Evolutionary conservation across 2,329 filamentous ascomycete genomes (phyloP), one percentile per base, ranked within the genome.

Genomic region (Fusarium multiceps): DNA sequence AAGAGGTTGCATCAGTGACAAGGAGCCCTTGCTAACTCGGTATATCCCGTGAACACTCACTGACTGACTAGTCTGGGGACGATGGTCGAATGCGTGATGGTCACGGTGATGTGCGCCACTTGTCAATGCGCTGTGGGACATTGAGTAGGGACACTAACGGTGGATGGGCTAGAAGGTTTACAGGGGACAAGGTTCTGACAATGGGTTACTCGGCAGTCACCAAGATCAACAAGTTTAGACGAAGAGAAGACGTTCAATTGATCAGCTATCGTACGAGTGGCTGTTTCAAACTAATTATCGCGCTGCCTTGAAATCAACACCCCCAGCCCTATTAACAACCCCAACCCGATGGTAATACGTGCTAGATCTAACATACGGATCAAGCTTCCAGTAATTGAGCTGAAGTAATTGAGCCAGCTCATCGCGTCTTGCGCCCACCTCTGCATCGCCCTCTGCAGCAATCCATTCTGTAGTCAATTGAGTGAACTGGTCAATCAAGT

Each of bases 311-410:
- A 73, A 73, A 21, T 73, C 66, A 0, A 73, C 71, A 14, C 55
- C 54, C 6, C 71, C 71, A 12, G 16, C 23, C n/a, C 56, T 37
- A 23, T 61, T 66, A n/a, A 70, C 25, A 13, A 68, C 68, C 9
- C 71, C 71, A 11, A 41, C 64, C 27, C 71, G 62, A 18, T 73
- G 71, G 20, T 73, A 73, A 27, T 73, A 73, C n/a, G 71, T 73
- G 18, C 20, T 53, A 11, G 89, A 88, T 34, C 91, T 82, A 20
- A 92, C 76, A 75, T 89, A 91, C 4, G 89, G 89, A 78, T 93
- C 91, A 58, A 93, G 77, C 66, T 86, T 82, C 91, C 91, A 93
- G 79, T 92, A 93, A 63, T 90, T 91, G 37, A 81, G 78, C 53
- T 83, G 79, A 64, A 93, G 72, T 54, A 84, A 74, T 57, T 83